Base-by-base conservation (phyloP, 768 basidiomycete genomes). In the Hypholoma sublateritium region DNA sequence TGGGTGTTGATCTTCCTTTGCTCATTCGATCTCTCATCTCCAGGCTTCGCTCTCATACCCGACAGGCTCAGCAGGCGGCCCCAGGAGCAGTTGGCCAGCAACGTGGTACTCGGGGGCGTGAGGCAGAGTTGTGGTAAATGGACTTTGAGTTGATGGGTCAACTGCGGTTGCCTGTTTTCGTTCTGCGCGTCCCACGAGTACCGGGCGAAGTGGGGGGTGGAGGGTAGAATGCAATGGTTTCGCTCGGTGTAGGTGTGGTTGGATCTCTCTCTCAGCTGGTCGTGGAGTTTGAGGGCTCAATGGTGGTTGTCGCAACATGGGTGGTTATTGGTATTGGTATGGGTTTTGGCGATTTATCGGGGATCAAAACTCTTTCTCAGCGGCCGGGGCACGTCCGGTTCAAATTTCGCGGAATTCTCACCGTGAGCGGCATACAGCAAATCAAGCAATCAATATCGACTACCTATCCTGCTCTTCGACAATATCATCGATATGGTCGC, bases 21-120 rank as follows among this genome's bases (percentile, higher is more conserved):
- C 63, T 67, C 43, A 66, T 62, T 35, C 24, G 47, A 47, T 41
- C 48, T 59, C 34, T 62, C 45, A 44, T 42, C 41, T 44, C 25
- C 66, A 92, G 90, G 89, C 86, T 93, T 64, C 90, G 91, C 65
- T 93, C 91, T 59, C 89, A 91, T 78, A 91, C 88, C 63, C 88
- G 90, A 66, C 91, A 91, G 75, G 84, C 82, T 62, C 88, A 90
- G 69, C 86, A 87, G 64, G 74, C 77, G 53, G 75, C 74, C 37
- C 77, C 85, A 43, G 83, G 74, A 44, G 72, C 79, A 55, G 74
- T 76, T 58, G 76, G 76, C 12, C 80, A 80, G 61, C 77, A 76
- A 57, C 76, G 81, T 50, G 68, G 67, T 46, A 67, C 69, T 52
- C 77, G 79, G 48, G 75, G 77, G 37, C 78, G 80, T 58, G 81